Evolutionary conservation across 495 filamentous ascomycete species (phyloP).

Genomic region (Podospora tetraspora): DNA sequence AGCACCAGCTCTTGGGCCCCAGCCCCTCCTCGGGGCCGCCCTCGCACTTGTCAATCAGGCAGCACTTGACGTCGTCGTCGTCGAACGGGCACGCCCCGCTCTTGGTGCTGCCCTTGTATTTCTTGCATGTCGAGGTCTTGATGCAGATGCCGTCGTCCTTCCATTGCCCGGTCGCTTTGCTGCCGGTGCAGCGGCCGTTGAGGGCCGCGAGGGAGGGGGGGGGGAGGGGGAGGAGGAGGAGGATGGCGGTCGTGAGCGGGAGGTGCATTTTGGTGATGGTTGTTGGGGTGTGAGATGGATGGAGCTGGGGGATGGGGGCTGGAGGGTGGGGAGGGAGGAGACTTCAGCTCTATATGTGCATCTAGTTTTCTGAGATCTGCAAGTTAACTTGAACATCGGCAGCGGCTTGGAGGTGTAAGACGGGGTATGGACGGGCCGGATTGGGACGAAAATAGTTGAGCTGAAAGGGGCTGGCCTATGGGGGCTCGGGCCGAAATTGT

Average conservation of each 20-base stretch:
- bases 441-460: not conserved
- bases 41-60: conserved; percentile 5
- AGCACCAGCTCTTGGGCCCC: not conserved
- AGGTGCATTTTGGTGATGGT: not conserved
- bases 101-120: conserved; percentile 2
- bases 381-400: not conserved
- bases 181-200: conserved; percentile 14
- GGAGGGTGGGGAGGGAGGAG: not conserved
- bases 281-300: not conserved
- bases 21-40: not conserved
- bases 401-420: not conserved
- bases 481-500: not conserved
- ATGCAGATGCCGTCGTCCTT: conserved; percentile 9
- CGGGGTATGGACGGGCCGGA: not conserved
- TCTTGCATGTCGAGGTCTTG: conserved; percentile 4
- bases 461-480: not conserved
- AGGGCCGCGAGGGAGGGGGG: conserved; percentile 3
- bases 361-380: not conserved
- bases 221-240: not conserved
- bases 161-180: conserved; percentile 10
- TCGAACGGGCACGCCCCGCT: conserved; percentile 7
- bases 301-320: not conserved
- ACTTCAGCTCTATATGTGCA: not conserved
- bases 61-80: conserved; percentile 15
- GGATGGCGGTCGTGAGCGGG: not conserved